A percentile compares a stretch with the other conserved stretches of the same genome.
Conservation (phyloP, 1,284 basidiomycete species). For the Irpex sp. region DNA sequence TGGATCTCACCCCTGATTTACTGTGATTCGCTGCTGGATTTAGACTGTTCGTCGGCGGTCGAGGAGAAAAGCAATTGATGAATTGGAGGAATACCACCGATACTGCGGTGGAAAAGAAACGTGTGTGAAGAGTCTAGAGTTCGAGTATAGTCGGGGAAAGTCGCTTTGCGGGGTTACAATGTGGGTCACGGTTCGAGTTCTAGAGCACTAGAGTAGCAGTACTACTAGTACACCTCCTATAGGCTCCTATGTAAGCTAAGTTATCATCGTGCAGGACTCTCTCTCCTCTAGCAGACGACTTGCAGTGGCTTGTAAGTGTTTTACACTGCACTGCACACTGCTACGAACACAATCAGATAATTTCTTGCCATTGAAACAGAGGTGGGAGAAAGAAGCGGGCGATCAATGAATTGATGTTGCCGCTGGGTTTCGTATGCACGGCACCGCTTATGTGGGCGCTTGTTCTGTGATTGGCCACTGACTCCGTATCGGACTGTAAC, state of each 20-base stretch:
- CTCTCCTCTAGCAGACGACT: not conserved
- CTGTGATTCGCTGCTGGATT: too few relatives aligned
- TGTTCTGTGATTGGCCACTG: not conserved
- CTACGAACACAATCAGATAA: too few relatives aligned
- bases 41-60: too few relatives aligned
- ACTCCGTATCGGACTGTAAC: not conserved
- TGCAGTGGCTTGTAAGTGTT: not conserved
- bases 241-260: not conserved
- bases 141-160: not conserved
- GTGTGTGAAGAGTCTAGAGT: not conserved
- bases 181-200: not conserved
- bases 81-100: too few relatives aligned
- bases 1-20: too few relatives aligned
- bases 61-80: too few relatives aligned
- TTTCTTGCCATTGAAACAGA: too few relatives aligned
- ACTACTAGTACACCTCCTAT: not conserved
- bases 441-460: not conserved
- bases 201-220: not conserved
- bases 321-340: not conserved
- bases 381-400: too few relatives aligned
- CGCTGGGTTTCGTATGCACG: not conserved
- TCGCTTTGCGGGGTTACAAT: not conserved
- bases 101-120: too few relatives aligned
- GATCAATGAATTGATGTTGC: not conserved
- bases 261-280: not conserved